These are phyloP conservation scores for Fusarium begoniae DNA, from an alignment of 2,329 filamentous ascomycete species.

Conservation along the genomic window DNA sequence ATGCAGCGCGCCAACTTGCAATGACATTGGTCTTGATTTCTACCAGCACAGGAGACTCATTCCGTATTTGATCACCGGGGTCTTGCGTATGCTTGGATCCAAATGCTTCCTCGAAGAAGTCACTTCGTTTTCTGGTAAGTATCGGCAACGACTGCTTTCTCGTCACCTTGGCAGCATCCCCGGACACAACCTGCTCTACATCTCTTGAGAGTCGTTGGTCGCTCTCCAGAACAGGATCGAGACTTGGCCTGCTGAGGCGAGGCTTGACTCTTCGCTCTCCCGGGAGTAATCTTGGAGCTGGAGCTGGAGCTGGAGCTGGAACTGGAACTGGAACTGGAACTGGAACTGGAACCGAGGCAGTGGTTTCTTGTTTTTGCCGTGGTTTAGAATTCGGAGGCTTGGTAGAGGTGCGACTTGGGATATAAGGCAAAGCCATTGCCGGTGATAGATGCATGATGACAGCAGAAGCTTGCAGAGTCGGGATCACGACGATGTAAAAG, in stretches of 20 bases:
- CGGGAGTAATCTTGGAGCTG: slow-evolving; percentile 1
- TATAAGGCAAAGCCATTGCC: slow-evolving; percentile 23
- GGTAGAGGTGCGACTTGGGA: neutral
- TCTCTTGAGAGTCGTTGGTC: slow-evolving; percentile 34
- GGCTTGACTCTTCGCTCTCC: slow-evolving; percentile 34
- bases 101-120: slow-evolving; percentile 59
- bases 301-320: neutral
- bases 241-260: slow-evolving; percentile 28
- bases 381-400: slow-evolving; percentile 2
- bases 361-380: slow-evolving; percentile 3
- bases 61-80: slow-evolving; percentile 57
- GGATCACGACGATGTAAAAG: neutral
- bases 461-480: neutral
- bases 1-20: slow-evolving; percentile 26
- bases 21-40: slow-evolving; percentile 52
- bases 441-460: slow-evolving; percentile 20
- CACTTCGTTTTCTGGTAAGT: slow-evolving; percentile 33
- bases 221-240: slow-evolving; percentile 46
- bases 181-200: slow-evolving; percentile 14
- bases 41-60: slow-evolving; percentile 67
- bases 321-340: neutral
- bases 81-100: slow-evolving; percentile 34
- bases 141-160: slow-evolving; percentile 34
- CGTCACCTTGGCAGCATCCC: slow-evolving; percentile 17
- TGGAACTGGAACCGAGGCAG: neutral